Evolutionary conservation across 2,329 filamentous ascomycete genomes (phyloP).

Genomic region (Cephalotrichum gorgonifer): DNA sequence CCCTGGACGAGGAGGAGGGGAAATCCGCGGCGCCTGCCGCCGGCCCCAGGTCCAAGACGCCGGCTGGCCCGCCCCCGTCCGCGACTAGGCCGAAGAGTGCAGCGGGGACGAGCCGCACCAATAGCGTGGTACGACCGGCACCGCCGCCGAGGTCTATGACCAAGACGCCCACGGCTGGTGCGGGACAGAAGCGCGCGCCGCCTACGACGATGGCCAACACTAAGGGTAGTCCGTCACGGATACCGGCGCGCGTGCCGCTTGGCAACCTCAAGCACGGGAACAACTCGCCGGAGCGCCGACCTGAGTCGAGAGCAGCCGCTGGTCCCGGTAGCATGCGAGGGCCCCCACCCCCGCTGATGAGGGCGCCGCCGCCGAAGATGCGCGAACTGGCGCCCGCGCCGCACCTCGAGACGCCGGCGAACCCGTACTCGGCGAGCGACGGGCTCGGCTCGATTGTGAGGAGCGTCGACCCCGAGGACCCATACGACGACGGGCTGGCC

Average conservation of each 20-base stretch:
- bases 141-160: conserved; percentile 27
- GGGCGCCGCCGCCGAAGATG: conserved; percentile 84
- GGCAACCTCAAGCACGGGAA: conserved; percentile 58
- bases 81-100: conserved; percentile 18
- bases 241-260: conserved; percentile 60
- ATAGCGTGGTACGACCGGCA: conserved; percentile 18
- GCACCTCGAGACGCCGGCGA: conserved; percentile 38
- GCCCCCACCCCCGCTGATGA: conserved; percentile 40
- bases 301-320: conserved; percentile 23
- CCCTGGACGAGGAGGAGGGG: conserved; percentile 55
- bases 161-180: conserved; percentile 40
- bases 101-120: conserved; percentile 9
- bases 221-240: conserved; percentile 51
- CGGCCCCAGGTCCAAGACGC: conserved; percentile 63
- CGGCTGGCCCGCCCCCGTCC: conserved; percentile 48
- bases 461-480: conserved; percentile 65
- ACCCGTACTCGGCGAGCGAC: conserved; percentile 32
- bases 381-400: conserved; percentile 55
- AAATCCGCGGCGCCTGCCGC: conserved; percentile 41
- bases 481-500: conserved; percentile 72
- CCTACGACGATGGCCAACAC: conserved; percentile 13
- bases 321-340: conserved; percentile 33
- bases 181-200: conserved; percentile 7
- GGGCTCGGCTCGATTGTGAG: conserved; percentile 45
- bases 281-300: conserved; percentile 71